Evolutionary conservation across 1,284 basidiomycete genomes (phyloP), one percentile per base, ranked within the genome.

Genomic region (Sporisorium exsertum): DNA sequence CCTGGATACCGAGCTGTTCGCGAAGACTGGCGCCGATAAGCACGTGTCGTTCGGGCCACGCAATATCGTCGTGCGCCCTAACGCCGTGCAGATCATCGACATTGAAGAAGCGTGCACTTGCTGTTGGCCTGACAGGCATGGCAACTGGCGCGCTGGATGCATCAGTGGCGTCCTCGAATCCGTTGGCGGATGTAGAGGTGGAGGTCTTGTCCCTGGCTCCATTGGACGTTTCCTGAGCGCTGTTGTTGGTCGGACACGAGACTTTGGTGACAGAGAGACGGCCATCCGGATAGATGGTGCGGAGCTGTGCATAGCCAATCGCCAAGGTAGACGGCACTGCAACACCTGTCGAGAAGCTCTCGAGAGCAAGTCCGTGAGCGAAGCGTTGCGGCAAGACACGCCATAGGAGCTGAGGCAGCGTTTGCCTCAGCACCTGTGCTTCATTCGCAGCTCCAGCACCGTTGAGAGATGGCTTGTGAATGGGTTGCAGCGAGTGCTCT

Each of bases 31-130:
- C 20, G 27, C 80, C 77, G 18, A 84, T 43, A 24, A 77, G 64
- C 20, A 84, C 75, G 52, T 82, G 81, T 49, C 76, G 56, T 22
- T 72, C 66, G 0, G 81, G 81, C 81, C 81, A 83, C 5, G 56
- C 45, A n/a, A 47, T 47, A 15, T 69, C 53, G 2, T 29, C 16
- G 7, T 55, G 42, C 1, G 49, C 12, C 20, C 58, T 37, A 20
- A 26, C 22, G 10, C 63, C 56, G 15, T 66, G 57, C 16, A 69
- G 29, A 20, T 61, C 42, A 22, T 62, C 46, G 20, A 58, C 57
- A 51, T 43, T 58, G 49, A 68, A 43, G 35, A 73, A 81, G 7
- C 70, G 35, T 5, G 79, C 75, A 27, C 72, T 79, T 3, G 77
- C 78, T 10, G 79, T 81, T 1, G 77, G 68, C 15, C 68, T 55